Conservation (phyloP, 2,329 filamentous ascomycete genomes). For the Xylaria digitata region DNA sequence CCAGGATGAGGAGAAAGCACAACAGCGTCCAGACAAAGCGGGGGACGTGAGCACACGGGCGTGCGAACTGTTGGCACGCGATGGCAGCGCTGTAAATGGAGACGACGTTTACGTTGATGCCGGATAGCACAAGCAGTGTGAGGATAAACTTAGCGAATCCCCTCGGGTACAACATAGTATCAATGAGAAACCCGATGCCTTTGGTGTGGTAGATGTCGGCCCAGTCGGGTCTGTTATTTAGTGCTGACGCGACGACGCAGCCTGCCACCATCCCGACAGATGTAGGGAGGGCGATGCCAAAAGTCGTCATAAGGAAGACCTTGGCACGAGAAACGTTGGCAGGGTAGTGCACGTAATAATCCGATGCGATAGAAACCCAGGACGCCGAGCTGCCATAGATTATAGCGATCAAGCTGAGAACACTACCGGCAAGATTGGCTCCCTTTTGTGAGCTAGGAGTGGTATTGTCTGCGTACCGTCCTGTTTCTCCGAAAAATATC, state of each 20-base stretch:
- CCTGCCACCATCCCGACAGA: slow-evolving; percentile 61
- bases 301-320: slow-evolving; percentile 60
- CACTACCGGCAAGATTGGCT: slow-evolving; percentile 53
- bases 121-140: slow-evolving; percentile 55
- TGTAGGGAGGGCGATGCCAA: slow-evolving; percentile 61
- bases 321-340: slow-evolving; percentile 58
- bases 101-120: slow-evolving; percentile 61
- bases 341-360: slow-evolving; percentile 62
- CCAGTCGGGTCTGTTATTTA: slow-evolving; percentile 57
- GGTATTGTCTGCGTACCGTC: slow-evolving; percentile 54
- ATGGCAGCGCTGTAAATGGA: slow-evolving; percentile 56
- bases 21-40: slow-evolving; percentile 61
- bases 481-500: slow-evolving; percentile 61
- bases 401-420: slow-evolving; percentile 58
- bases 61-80: slow-evolving; percentile 56
- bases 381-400: slow-evolving; percentile 62
- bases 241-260: slow-evolving; percentile 56
- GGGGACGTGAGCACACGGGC: slow-evolving; percentile 57
- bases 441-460: slow-evolving; percentile 52
- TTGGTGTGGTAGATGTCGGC: slow-evolving; percentile 51
- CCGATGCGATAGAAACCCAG: slow-evolving; percentile 59
- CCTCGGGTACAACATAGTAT: slow-evolving; percentile 57
- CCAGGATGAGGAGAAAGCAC: slow-evolving; percentile 58
- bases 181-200: slow-evolving; percentile 59
- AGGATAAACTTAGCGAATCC: slow-evolving; percentile 57